Base-by-base conservation (phyloP, 495 filamentous ascomycete genomes). In the Penicillium maclennaniae region DNA sequence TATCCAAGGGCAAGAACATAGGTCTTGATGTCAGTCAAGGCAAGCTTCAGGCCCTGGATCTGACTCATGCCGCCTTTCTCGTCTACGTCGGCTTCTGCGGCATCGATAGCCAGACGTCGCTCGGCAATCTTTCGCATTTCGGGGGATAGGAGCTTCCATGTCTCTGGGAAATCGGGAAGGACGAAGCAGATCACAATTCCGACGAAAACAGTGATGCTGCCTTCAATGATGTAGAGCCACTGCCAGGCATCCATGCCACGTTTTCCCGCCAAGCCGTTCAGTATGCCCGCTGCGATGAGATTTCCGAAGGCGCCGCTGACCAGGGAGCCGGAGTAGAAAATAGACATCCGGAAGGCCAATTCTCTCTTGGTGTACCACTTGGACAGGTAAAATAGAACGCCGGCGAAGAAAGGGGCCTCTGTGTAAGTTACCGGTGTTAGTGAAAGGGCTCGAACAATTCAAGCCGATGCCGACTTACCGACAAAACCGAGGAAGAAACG, bases 291-390 rank as follows among this genome's bases (percentile, higher is more conserved):
- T 4, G 82, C 80, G 19, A 88, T 74, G 19, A 87, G 67, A 10
- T 83, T 83, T 8, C 83, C 83, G 63, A 87, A 87, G 3, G 84
- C 84, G 15, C 84, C 83, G 54, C 71, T 77, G 10, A 86, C 63
- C 15, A 84, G 72, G 6, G 84, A 83, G 16, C 81, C 83, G 44
- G 81, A 84, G 68, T 86, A 86, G 67, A 87, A 87, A 44, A 85
- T 76, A 54, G 78, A 79, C 66, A 80, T 85, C 23, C 82, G 77
- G 26, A 82, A 66, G 12, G 74, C 77, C 34, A 84, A 57, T 62
- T 85, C 82, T 47, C 74, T 73, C 51, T 73, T 74, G 1, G 82
- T 83, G 54, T 84, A 85, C 81, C 79, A 84, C 47, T 78, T 78
- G 7, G 79, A 82, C 1, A 84, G 71, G 50, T 79, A 83, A 58